Evolutionary conservation across 768 basidiomycete species (phyloP).

Genomic region (Cubamyces lactineus): DNA sequence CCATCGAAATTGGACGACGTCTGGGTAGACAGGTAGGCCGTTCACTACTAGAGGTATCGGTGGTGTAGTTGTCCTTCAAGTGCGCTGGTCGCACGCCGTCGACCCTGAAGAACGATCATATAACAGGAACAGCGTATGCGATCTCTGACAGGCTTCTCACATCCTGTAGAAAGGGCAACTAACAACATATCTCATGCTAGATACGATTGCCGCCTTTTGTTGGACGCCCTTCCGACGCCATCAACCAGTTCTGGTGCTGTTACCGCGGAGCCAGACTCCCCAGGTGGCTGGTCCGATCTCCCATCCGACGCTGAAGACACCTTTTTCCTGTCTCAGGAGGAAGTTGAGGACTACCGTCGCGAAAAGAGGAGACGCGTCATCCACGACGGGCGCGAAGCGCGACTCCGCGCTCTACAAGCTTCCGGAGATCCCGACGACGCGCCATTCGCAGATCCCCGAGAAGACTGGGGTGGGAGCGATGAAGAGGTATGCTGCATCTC

Average conservation of each 20-base stretch:
- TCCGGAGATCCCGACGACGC: conserved; percentile 44
- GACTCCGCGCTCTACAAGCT: conserved; percentile 58
- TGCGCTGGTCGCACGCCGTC: not conserved
- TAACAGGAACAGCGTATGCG: conserved; percentile 22
- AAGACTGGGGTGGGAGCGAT: conserved; percentile 69
- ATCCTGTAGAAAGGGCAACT: not conserved
- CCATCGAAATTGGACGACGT: conserved; percentile 37
- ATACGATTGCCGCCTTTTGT: conserved; percentile 79
- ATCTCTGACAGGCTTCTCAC: conserved; percentile 11
- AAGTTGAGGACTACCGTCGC: conserved; percentile 65
- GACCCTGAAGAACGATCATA: not conserved
- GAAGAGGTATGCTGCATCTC: conserved; percentile 59
- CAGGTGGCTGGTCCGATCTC: conserved; percentile 80
- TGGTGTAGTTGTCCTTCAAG: not conserved
- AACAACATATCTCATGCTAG: conserved; percentile 43
- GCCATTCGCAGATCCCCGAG: conserved; percentile 36
- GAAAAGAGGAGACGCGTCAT: conserved; percentile 69
- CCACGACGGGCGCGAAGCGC: conserved; percentile 61
- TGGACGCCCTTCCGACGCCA: conserved; percentile 50
- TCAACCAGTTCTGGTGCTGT: conserved; percentile 16
- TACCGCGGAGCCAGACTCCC: conserved; percentile 41
- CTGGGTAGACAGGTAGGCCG: conserved; percentile 84
- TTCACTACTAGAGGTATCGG: not conserved
- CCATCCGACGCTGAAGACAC: conserved; percentile 86
- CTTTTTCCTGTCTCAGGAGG: conserved; percentile 74